A percentile compares a stretch with the other conserved stretches of the same genome.
Conservation (phyloP, 176 grass and related monocot genomes). For the Tillandsia leiboldiana region DNA sequence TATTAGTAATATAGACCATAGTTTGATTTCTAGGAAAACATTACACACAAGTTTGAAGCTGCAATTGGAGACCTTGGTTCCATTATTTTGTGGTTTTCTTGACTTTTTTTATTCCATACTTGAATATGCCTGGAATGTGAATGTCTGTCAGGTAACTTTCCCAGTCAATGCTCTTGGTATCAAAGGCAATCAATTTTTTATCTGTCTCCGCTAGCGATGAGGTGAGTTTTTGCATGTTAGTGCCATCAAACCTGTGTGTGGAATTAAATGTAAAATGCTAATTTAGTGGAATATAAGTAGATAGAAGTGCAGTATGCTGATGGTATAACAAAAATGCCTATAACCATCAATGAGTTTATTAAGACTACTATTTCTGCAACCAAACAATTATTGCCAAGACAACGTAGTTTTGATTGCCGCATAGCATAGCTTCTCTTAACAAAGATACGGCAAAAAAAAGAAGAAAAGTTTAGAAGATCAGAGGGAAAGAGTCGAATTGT, state of each 20-base stretch:
- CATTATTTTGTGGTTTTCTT: neutral
- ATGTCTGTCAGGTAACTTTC: constrained; percentile 19
- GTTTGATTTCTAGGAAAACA: too few relatives aligned
- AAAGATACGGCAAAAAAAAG: neutral
- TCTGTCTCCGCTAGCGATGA: neutral
- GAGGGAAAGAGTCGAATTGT: neutral
- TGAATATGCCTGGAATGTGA: constrained; percentile 17
- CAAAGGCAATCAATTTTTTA: constrained; percentile 13
- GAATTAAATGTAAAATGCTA: neutral
- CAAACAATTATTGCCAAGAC: neutral
- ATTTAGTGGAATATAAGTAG: too few relatives aligned
- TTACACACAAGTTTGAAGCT: too few relatives aligned
- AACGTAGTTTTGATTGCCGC: too few relatives aligned
- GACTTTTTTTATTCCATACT: constrained; percentile 7
- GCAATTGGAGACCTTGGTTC: neutral
- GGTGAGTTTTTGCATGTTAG: constrained; percentile 23
- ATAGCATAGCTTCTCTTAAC: too few relatives aligned
- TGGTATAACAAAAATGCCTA: too few relatives aligned
- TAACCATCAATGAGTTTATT: too few relatives aligned
- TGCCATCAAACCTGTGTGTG: constrained; percentile 20
- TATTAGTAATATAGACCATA: too few relatives aligned
- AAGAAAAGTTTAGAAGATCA: neutral
- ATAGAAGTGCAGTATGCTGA: too few relatives aligned
- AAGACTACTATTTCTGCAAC: too few relatives aligned
- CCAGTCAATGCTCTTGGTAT: constrained; percentile 18